Evolutionary conservation across 768 basidiomycete genomes (phyloP), one percentile per base, ranked within the genome.

Genomic region (Hirschioporus abietinus): DNA sequence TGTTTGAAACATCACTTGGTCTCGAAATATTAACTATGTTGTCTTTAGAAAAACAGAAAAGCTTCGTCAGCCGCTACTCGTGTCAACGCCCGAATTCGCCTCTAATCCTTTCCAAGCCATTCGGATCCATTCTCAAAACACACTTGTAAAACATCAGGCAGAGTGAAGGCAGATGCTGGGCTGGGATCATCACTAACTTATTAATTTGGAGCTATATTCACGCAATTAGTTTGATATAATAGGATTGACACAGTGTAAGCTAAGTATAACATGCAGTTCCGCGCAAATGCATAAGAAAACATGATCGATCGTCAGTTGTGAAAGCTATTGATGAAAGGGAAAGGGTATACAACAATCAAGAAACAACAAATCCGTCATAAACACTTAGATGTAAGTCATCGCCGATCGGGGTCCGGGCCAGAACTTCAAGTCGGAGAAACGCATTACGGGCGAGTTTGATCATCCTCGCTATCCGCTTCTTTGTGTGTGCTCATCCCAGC

Each of bases 121-220:
- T 70, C 88, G 91, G 6, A 88, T 83, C 4, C 92, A 94, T 74
- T 90, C 88, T 1, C 82, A 88, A 74, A 93, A 93, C 72, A 92
- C 92, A 0, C 79, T 93, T 12, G 68, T 92, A 36, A 87, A 85
- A 69, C 86, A 83, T 68, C 72, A 77, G 12, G 61, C 67, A 35
- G 24, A 15, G 58, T 67, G 60, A 65, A 59, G 20, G 42, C 42
- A 52, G 42, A 20, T 15, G 42, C 12, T 20, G 20, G 42, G 20
- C 12, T 15, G 3, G 1, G 12, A 52, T 52, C 42, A 52, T 52
- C 42, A 10, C 20, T 52, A 52, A 52, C 12, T 52, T 52, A 52
- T 52, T 52, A 1, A 1, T 52, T 58, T 34, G 7, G 52, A 27
- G 17, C 64, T 10, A 7, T 15, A 65, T 36, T 25, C 27, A 8